Evolutionary conservation across 2,329 filamentous ascomycete genomes (phyloP), one percentile per base, ranked within the genome.

Genomic region (Fusarium albosuccineum): DNA sequence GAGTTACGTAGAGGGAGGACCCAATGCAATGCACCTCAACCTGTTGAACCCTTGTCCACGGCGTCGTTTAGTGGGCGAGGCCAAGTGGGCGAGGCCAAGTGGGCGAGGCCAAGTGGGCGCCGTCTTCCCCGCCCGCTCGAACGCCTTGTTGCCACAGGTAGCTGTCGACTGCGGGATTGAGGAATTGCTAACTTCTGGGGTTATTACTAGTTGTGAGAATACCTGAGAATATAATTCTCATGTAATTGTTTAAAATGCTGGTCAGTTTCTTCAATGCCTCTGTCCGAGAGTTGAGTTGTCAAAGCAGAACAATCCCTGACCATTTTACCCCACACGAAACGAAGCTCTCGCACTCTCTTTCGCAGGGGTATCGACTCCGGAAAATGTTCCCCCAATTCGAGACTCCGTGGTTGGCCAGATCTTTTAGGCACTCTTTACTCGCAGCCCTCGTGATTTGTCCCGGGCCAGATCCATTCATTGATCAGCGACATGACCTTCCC

Each of bases 1-100:
- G 46, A 62, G 62, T 66, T 68, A 68, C 66, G 66, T 68, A 53
- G 65, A 55, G 45, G 34, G 65, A 55, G 45, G 34, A 29, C n/a
- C n/a, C 26, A 29, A 46, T 29, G 27, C 44, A 22, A 22, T 64
- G 61, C 62, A 67, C n/a, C 44, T 41, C 44, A 39, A 58, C 52
- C 59, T 39, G 44, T 58, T 54, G 50, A 17, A 27, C 53, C 60
- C 64, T 49, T 67, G 48, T 55, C 36, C 40, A 59, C 45, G 57
- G 56, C 26, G 57, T 48, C 56, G 40, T 26, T 59, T 48, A 17
- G 51, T 57, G 49, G 52, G 40, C 30, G 57, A 48, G 30, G 11
- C 41, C 27, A 30, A 53, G 39, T 22, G 41, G 39, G 41, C 41
- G 41, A n/a, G n/a, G n/a, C n/a, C n/a, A n/a, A 17, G 51, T 57